Evolutionary conservation across 768 basidiomycete species (phyloP).

Genomic region (Scleroderma bovista): DNA sequence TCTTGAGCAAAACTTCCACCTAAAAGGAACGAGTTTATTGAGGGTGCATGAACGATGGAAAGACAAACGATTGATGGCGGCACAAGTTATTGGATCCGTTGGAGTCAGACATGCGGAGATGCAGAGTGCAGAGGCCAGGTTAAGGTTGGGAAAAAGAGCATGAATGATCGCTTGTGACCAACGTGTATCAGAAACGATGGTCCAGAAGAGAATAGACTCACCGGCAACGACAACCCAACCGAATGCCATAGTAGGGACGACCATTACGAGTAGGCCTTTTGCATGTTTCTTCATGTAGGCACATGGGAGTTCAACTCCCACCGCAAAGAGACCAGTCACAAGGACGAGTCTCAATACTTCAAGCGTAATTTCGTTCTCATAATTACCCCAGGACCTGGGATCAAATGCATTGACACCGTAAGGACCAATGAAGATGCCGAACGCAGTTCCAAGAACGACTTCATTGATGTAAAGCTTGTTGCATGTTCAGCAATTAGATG

Average conservation of each 20-base stretch:
- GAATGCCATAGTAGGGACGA: slow-evolving; percentile 80
- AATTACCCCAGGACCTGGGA: slow-evolving; percentile 65
- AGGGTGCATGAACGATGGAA: not conserved
- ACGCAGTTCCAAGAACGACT: slow-evolving; percentile 83
- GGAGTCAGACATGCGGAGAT: slow-evolving; percentile 89
- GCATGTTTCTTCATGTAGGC: slow-evolving; percentile 80
- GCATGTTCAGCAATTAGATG: not conserved
- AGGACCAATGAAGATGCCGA: slow-evolving; percentile 61
- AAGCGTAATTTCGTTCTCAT: slow-evolving; percentile 61
- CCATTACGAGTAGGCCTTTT: slow-evolving; percentile 61
- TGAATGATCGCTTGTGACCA: slow-evolving; percentile 51
- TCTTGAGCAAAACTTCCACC: slow-evolving; percentile 66
- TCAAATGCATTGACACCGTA: slow-evolving; percentile 66
- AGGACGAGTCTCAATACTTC: slow-evolving; percentile 88
- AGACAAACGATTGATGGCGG: slow-evolving; percentile 63
- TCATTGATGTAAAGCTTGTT: slow-evolving; percentile 81
- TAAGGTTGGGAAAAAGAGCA: slow-evolving; percentile 64
- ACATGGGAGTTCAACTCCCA: slow-evolving; percentile 88
- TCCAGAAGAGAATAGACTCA: slow-evolving; percentile 20
- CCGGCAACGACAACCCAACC: slow-evolving; percentile 78
- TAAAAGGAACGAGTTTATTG: slow-evolving; percentile 19
- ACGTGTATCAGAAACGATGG: not conserved
- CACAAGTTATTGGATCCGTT: slow-evolving; percentile 92
- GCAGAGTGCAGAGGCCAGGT: slow-evolving; percentile 71
- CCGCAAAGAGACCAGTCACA: slow-evolving; percentile 88